Evolutionary conservation across 2,329 filamentous ascomycete genomes (phyloP).

Genomic region (Alternaria rosae): DNA sequence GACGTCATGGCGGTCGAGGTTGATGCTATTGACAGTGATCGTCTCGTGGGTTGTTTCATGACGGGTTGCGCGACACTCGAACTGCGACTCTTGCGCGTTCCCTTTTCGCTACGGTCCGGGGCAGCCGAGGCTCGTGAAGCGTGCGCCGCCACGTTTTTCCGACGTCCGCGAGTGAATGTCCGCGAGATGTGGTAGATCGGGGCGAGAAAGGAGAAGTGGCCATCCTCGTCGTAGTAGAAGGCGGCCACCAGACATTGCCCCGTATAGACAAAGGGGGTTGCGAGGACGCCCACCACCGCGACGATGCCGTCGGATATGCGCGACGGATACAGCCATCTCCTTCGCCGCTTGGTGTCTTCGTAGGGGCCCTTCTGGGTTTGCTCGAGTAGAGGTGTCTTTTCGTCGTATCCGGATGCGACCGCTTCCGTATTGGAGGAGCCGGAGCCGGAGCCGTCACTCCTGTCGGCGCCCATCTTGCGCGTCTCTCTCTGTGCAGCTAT

Average conservation of each 20-base stretch:
- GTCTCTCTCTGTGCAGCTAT: slow-evolving; percentile 38
- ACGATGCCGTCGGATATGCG: slow-evolving; percentile 76
- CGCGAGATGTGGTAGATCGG: slow-evolving; percentile 71
- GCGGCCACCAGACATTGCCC: slow-evolving; percentile 82
- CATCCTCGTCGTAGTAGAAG: slow-evolving; percentile 83
- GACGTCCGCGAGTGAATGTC: slow-evolving; percentile 55
- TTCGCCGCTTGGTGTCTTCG: slow-evolving; percentile 46
- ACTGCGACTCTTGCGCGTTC: slow-evolving; percentile 41
- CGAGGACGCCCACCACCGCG: slow-evolving; percentile 77
- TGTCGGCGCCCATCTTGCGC: slow-evolving; percentile 41
- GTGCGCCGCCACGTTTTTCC: slow-evolving; percentile 41
- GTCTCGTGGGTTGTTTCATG: slow-evolving; percentile 40
- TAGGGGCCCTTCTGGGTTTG: slow-evolving; percentile 35
- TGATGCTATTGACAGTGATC: slow-evolving; percentile 55
- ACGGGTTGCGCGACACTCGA: slow-evolving; percentile 32
- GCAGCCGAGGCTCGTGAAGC: slow-evolving; percentile 34
- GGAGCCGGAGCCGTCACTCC: slow-evolving; percentile 25
- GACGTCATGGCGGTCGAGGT: slow-evolving; percentile 72
- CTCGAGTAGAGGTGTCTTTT: slow-evolving; percentile 73
- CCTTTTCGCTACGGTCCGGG: slow-evolving; percentile 39
- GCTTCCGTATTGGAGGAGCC: slow-evolving; percentile 36
- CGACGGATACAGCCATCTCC: slow-evolving; percentile 65
- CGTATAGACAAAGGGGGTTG: slow-evolving; percentile 80
- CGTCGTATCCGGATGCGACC: slow-evolving; percentile 57
- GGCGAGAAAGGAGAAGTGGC: slow-evolving; percentile 77